Conservation (phyloP, 768 basidiomycete species). For the Clavulina sp. region DNA sequence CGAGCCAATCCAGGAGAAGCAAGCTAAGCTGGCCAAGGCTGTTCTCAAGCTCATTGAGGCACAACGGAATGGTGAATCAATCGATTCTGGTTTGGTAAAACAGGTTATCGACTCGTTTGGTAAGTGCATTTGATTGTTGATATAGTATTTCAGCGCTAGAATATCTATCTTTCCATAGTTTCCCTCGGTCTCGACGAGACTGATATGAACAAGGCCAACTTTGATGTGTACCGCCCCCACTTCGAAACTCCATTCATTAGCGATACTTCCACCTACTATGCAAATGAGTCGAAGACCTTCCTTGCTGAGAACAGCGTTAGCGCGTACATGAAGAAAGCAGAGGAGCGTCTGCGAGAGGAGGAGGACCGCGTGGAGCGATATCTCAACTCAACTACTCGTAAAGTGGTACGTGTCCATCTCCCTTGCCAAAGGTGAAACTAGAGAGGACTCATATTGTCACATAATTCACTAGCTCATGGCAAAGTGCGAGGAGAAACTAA, state of each 20-base stretch:
- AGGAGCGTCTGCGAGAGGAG: constrained; percentile 82
- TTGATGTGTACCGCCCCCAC: constrained; percentile 83
- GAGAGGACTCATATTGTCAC: neutral
- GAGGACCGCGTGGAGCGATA: constrained; percentile 91
- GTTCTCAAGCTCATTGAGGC: constrained; percentile 80
- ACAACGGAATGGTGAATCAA: constrained; percentile 84
- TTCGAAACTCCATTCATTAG: constrained; percentile 80
- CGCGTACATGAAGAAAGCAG: constrained; percentile 90
- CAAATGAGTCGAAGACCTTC: constrained; percentile 79
- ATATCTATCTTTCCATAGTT: constrained; percentile 29
- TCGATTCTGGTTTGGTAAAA: constrained; percentile 85
- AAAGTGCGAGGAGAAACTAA: constrained; percentile 77
- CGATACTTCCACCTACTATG: constrained; percentile 83
- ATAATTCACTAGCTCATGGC: constrained; percentile 20
- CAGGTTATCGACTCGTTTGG: constrained; percentile 84
- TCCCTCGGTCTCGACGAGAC: constrained; percentile 86
- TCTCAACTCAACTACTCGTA: constrained; percentile 75
- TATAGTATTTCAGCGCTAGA: neutral
- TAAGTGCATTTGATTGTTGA: constrained; percentile 12
- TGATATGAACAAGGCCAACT: constrained; percentile 81
- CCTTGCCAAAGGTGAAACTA: neutral
- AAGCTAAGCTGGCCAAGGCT: constrained; percentile 69
- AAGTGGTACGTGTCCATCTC: constrained; percentile 26
- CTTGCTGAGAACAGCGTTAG: constrained; percentile 76
- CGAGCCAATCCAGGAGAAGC: constrained; percentile 64